Percentiles rank a stretch among this genome's conserved stretches.
These are phyloP conservation scores for Arthrobotrys pseudoclavata DNA, from an alignment of 2,329 filamentous ascomycete species.

Conservation along the genomic window DNA sequence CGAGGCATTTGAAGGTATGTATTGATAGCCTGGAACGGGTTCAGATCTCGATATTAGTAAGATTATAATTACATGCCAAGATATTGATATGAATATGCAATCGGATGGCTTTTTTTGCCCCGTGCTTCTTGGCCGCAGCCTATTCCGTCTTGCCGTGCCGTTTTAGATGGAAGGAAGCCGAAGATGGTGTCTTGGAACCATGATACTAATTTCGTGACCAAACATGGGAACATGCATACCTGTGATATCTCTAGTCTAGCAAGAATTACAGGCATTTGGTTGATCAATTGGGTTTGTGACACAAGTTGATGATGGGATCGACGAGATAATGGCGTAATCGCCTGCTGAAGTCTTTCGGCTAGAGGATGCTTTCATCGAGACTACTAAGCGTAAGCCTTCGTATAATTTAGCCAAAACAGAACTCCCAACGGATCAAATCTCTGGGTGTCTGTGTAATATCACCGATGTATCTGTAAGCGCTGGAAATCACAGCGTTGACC, in stretches of 20 bases:
- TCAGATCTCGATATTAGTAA: background rate
- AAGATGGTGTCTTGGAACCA: background rate
- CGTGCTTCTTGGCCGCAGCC: background rate
- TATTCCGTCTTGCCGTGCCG: background rate
- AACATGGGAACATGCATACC: background rate
- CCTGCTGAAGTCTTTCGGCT: background rate
- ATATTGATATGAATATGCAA: background rate
- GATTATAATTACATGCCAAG: background rate
- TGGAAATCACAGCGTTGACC: background rate
- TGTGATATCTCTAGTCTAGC: background rate
- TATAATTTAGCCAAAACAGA: slow-evolving; percentile 3
- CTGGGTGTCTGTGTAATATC: no score
- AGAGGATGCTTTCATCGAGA: background rate
- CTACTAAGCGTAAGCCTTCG: background rate
- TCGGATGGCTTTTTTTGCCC: background rate
- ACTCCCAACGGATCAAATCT: background rate
- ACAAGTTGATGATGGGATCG: slow-evolving; percentile 3
- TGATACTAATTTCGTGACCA: background rate
- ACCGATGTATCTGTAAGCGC: background rate
- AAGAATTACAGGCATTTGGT: background rate
- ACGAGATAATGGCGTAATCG: background rate
- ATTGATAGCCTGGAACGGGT: background rate
- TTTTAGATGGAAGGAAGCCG: background rate
- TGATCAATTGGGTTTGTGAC: slow-evolving; percentile 1
- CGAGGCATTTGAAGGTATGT: background rate